phyloP scores from a whole-genome alignment of 352 stramenopile species.

The Thalassiosira mediterranea region DNA sequence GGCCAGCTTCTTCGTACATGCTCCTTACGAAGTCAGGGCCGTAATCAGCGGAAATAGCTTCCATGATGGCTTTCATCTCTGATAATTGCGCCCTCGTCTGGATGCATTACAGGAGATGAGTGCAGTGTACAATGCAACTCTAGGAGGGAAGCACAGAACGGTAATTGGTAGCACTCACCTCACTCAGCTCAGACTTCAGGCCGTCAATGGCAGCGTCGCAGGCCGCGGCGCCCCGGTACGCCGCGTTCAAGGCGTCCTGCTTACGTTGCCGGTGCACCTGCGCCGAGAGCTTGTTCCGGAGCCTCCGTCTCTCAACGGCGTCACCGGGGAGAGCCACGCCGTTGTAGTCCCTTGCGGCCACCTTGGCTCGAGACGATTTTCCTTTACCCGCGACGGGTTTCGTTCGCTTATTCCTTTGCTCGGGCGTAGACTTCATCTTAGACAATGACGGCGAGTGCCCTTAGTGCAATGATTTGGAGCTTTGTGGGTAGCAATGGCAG shows the following conservation, averaged over 20 bases:
- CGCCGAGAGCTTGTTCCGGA: conserved; percentile 23
- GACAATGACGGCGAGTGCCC: no score
- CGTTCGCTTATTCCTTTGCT: no score
- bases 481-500: no score
- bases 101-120: no score
- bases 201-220: neutral
- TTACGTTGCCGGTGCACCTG: conserved; percentile 18
- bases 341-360: neutral
- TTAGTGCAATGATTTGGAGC: no score
- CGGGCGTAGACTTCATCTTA: no score
- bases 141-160: no score
- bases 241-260: conserved; percentile 9
- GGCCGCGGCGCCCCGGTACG: neutral
- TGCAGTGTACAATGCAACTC: no score
- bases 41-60: conserved; percentile 2
- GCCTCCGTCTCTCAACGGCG: neutral
- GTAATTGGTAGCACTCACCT: conserved; percentile 13
- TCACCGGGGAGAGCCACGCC: conserved; percentile 9
- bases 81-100: neutral
- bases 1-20: neutral
- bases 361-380: neutral
- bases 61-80: neutral
- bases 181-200: conserved; percentile 3
- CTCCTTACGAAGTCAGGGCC: conserved; percentile 5
- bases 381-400: neutral